phyloP scores from a whole-genome alignment of 2,329 filamentous ascomycete genomes.

The Trichoderma gracile region DNA sequence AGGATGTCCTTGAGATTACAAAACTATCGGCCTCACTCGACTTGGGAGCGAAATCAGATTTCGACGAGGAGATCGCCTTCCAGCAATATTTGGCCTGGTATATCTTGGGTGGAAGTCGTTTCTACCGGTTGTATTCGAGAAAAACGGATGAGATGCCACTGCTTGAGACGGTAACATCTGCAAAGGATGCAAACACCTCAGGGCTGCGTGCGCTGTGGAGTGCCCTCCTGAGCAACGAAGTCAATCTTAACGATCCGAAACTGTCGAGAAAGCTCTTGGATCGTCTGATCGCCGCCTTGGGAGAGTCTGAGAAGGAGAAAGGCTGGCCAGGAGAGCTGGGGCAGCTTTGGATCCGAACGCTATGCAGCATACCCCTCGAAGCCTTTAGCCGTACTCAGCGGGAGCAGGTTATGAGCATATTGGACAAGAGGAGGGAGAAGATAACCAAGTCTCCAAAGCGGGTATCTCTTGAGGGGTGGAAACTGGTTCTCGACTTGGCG shows the following conservation, averaged over 20 bases:
- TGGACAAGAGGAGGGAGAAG: constrained; percentile 35
- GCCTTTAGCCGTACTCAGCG: constrained; percentile 46
- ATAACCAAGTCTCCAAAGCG: constrained; percentile 33
- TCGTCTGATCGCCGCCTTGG: constrained; percentile 36
- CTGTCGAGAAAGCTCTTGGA: constrained; percentile 39
- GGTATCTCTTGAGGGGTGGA: constrained; percentile 38
- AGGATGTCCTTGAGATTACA: constrained; percentile 31
- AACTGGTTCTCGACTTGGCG: constrained; percentile 47
- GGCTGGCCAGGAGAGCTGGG: constrained; percentile 37
- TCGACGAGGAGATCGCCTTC: constrained; percentile 33
- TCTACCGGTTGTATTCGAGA: constrained; percentile 35
- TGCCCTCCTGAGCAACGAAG: constrained; percentile 41
- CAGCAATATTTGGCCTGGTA: constrained; percentile 42
- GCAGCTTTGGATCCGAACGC: constrained; percentile 36
- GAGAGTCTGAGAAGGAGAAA: constrained; percentile 36
- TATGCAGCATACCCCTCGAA: constrained; percentile 43
- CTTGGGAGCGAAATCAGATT: constrained; percentile 29
- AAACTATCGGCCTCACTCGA: constrained; percentile 29
- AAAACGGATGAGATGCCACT: constrained; percentile 33
- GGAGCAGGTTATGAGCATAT: constrained; percentile 44
- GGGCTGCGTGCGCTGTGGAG: constrained; percentile 35
- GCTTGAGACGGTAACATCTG: constrained; percentile 33
- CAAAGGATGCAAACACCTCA: constrained; percentile 26
- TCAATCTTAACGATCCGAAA: constrained; percentile 41
- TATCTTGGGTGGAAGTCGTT: constrained; percentile 37